Conservation (phyloP, 2,329 filamentous ascomycete species). For the Pseudonectria foliicola region DNA sequence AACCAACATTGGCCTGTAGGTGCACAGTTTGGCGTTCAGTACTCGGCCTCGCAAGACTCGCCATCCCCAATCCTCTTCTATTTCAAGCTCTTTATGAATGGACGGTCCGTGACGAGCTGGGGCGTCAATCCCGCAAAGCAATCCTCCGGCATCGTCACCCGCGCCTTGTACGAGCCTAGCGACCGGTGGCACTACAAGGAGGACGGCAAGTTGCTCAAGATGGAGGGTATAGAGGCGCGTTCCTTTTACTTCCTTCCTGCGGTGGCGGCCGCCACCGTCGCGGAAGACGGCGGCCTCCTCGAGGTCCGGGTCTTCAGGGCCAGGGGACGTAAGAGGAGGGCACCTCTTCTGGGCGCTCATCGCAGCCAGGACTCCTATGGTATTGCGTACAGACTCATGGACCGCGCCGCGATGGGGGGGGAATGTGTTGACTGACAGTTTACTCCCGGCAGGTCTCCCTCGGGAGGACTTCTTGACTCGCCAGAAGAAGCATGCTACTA, state of each 20-base stretch:
- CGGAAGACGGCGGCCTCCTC: slow-evolving; percentile 49
- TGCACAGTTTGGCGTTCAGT: slow-evolving; percentile 46
- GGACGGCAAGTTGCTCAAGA: slow-evolving; percentile 25
- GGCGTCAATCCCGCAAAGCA: slow-evolving; percentile 35
- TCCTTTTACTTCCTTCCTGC: slow-evolving; percentile 43
- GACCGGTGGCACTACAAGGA: slow-evolving; percentile 34
- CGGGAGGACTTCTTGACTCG: slow-evolving; percentile 44
- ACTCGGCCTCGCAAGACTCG: slow-evolving; percentile 32
- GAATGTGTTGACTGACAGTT: slow-evolving; percentile 8
- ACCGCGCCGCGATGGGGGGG: not conserved
- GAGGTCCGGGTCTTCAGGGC: slow-evolving; percentile 48
- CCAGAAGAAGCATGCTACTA: slow-evolving; percentile 45
- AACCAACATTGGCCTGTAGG: slow-evolving; percentile 27
- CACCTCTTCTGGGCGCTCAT: slow-evolving; percentile 36
- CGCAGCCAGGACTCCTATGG: slow-evolving; percentile 43
- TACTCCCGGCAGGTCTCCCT: slow-evolving; percentile 36
- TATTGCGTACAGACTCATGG: slow-evolving; percentile 39
- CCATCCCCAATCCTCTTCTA: slow-evolving; percentile 36
- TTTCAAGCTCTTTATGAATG: slow-evolving; percentile 51
- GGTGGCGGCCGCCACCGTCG: slow-evolving; percentile 30
- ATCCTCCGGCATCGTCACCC: slow-evolving; percentile 33
- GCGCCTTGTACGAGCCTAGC: slow-evolving; percentile 43
- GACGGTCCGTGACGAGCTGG: slow-evolving; percentile 44
- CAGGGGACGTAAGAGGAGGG: slow-evolving; percentile 36
- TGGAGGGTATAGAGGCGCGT: slow-evolving; percentile 39